Evolutionary conservation across 495 filamentous ascomycete species (phyloP), one percentile per base, ranked within the genome.

Genomic region (Friedmanniomyces endolithicus): DNA sequence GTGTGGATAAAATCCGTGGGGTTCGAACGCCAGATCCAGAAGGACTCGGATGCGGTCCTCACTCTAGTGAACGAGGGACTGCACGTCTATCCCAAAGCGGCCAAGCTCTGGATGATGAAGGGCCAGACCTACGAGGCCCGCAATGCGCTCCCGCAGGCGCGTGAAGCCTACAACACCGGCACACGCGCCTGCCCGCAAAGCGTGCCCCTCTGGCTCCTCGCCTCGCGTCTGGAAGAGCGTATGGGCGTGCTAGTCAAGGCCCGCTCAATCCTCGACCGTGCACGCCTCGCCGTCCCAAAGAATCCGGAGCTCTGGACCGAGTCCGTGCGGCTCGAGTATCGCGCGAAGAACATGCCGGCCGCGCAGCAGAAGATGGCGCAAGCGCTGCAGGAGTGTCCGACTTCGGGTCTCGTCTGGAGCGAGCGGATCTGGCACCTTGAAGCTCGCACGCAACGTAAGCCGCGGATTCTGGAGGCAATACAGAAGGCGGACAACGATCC

Each of bases 21-120:
- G 9, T 95, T 95, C 59, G 92, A 97, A 67, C 80, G 92, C 2
- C 85, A 89, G 63, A 45, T 58, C 39, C 74, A 87, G 34, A 84
- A 84, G 34, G 83, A 92, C 59, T 74, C 75, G 39, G 84, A 92
- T 34, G 82, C 81, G 0, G 86, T 90, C 0, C 74, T 99, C 2
- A 82, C 94, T 59, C 80, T 97, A 7, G 88, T 88, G 57, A 87
- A 84, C 61, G 80, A 95, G 64, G 94, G 83, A 25, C 75, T 99
- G 0, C 83, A 88, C 52, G 73, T 87, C n/a, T 97, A 92, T 69
- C 90, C 94, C 11, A 79, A 80, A 46, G 79, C 84, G 1, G 81
- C 87, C 51, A 96, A 96, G 67, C 78, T 99, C 11, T 95, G 88
- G 83, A 95, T 95, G 87, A 87, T 95, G 74, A 99, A 97, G 70